Evolutionary conservation across 2,329 filamentous ascomycete species (phyloP), one percentile per base, ranked within the genome.

Genomic region (Botryosphaeria agaves): DNA sequence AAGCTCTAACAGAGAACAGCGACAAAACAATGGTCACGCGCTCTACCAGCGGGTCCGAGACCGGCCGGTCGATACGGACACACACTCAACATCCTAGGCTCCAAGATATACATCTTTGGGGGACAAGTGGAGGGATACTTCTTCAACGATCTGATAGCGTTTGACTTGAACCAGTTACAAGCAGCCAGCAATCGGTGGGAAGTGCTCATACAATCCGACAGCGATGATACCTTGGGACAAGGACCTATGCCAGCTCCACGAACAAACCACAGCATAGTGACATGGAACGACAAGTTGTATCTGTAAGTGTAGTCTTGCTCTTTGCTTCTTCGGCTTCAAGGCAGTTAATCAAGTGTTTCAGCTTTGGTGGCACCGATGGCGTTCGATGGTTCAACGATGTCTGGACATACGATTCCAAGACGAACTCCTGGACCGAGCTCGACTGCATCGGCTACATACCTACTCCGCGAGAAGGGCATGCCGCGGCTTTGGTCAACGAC

Each of bases 401-500:
- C 28, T 98, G 89, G 89, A 82, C 76, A 31, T 98, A 89, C 51
- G 87, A 94, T 45, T 80, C 85, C 5, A 66, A 73, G 32, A 60
- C 69, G 27, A 94, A 94, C 52, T 60, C 67, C 33, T 98, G 89
- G 89, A 60, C 72, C 7, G 78, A 91, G 49, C 66, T 93, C 33
- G 87, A 95, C 47, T 98, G 89, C 51, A 94, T 95, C 45, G 89
- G 89, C 20, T 98, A 94, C 52, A 95, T 98, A 35, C 89, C 91
- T 1, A 76, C 84, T 2, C 76, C 87, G 12, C 73, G 89, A 36
- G 89, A 98, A 62, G 89, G 89, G 3, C 89, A 98, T 52, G 85
- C 91, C 8, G 83, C 89, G 9, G 76, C 87, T 3, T 63, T 98
- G 14, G 85, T 98, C 26, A 83, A 89, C 50, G 89, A 98, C 49